Conservation (phyloP, 1,284 basidiomycete species). For the Pseudozyma tsukubaensis region DNA sequence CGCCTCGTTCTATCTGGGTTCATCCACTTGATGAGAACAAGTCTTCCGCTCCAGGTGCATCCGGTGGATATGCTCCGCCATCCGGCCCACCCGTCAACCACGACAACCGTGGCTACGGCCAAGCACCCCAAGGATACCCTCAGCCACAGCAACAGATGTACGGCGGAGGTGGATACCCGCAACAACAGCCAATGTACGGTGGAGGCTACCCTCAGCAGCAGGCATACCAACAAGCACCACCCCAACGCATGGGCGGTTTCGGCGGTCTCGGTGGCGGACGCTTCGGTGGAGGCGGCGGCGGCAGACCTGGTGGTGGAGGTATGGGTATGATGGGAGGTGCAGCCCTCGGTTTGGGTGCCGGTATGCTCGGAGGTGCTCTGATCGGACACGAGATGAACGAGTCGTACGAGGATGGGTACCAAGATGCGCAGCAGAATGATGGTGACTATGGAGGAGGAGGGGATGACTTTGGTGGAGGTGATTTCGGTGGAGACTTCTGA, state of each 20-base stretch:
- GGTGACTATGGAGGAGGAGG: slow-evolving; percentile 43
- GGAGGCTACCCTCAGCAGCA: slow-evolving; percentile 40
- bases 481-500: slow-evolving; percentile 36
- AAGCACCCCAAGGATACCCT: slow-evolving; percentile 22
- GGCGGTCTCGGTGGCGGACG: slow-evolving; percentile 41
- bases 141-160: slow-evolving; percentile 23
- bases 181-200: slow-evolving; percentile 33
- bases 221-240: slow-evolving; percentile 47
- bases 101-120: slow-evolving; percentile 43
- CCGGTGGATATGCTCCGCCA: slow-evolving; percentile 47
- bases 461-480: slow-evolving; percentile 48
- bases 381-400: slow-evolving; percentile 57
- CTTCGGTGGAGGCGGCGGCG: slow-evolving; percentile 37
- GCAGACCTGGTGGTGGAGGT: slow-evolving; percentile 44
- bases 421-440: slow-evolving; percentile 51
- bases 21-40: slow-evolving; percentile 60
- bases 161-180: slow-evolving; percentile 36
- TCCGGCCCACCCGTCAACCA: slow-evolving; percentile 43
- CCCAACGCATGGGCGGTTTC: slow-evolving; percentile 6
- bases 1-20: slow-evolving; percentile 64
- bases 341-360: slow-evolving; percentile 57
- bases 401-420: slow-evolving; percentile 63
- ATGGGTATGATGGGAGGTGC: slow-evolving; percentile 57
- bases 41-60: neutral
- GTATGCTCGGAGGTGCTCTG: slow-evolving; percentile 59